Percentiles rank a stretch among this genome's conserved stretches.
Evolutionary conservation across 306 rosid genomes (phyloP).

Genomic region (Castanospermum australe): DNA sequence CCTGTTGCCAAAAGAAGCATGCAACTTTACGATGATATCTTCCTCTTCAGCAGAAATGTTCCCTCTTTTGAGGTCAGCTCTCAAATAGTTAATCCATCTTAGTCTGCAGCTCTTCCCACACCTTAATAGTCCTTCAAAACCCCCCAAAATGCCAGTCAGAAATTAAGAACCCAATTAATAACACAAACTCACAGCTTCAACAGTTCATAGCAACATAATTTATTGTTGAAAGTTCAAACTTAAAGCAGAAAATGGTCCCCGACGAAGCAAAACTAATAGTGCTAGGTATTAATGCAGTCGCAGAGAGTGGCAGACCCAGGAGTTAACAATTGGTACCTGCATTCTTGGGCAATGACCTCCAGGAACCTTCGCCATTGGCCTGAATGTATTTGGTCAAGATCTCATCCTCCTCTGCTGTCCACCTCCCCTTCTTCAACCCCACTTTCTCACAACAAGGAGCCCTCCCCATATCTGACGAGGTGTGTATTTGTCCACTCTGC

Average conservation of each 20-base stretch:
- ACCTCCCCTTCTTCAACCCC: conserved; percentile 79
- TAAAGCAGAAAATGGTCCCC: not conserved
- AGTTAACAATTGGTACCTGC: conserved; percentile 48
- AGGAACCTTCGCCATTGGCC: conserved; percentile 79
- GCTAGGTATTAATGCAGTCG: not conserved
- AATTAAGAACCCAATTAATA: not conserved
- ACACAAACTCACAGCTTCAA: not conserved
- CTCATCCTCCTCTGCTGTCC: conserved; percentile 82
- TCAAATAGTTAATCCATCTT: conserved; percentile 89
- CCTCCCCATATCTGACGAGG: conserved; percentile 64
- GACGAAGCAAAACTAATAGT: not conserved
- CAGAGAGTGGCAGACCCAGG: not conserved
- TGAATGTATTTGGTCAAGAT: conserved; percentile 63
- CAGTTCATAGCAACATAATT: not conserved
- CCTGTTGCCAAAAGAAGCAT: conserved; percentile 76
- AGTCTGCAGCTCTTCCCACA: conserved; percentile 89
- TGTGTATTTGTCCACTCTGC: not conserved
- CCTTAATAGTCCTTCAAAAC: conserved; percentile 55
- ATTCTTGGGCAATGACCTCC: conserved; percentile 85
- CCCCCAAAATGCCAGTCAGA: not conserved
- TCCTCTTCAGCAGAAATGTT: conserved; percentile 77
- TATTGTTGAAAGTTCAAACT: not conserved
- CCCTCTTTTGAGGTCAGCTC: conserved; percentile 82
- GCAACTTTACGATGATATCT: conserved; percentile 68
- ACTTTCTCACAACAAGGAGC: conserved; percentile 85